Evolutionary conservation across 2,329 filamentous ascomycete genomes (phyloP).

Genomic region (Fusarium sp.): DNA sequence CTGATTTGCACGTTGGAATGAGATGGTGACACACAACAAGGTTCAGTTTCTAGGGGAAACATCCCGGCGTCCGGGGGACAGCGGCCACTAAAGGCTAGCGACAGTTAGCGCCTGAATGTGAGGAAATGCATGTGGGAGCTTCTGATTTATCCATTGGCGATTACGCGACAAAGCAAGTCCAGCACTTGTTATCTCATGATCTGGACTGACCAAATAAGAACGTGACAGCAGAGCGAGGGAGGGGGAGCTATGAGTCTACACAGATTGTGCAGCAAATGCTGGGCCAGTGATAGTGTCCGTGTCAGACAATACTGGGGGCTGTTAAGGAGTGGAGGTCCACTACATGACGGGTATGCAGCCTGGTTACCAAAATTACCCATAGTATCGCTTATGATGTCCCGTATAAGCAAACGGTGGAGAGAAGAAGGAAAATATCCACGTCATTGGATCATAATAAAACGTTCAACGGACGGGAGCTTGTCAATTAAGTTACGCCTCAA

Average conservation of each 20-base stretch:
- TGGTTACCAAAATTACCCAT: neutral
- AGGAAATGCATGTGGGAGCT: constrained; percentile 12
- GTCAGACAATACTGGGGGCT: constrained; percentile 16
- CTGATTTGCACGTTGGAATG: constrained; percentile 20
- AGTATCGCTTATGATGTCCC: neutral
- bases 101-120: constrained; percentile 24
- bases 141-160: constrained; percentile 21
- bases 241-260: constrained; percentile 6
- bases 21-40: constrained; percentile 5
- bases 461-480: neutral
- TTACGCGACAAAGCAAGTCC: neutral
- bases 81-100: constrained; percentile 35
- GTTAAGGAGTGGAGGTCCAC: constrained; percentile 9
- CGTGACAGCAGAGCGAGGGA: constrained; percentile 26
- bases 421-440: neutral
- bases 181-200: constrained; percentile 10
- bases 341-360: constrained; percentile 10
- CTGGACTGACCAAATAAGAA: constrained; percentile 15
- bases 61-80: constrained; percentile 21
- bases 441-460: neutral
- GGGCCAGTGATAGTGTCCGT: constrained; percentile 15
- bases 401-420: neutral
- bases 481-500: neutral
- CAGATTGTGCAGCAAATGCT: constrained; percentile 4
- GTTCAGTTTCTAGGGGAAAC: constrained; percentile 21